Evolutionary conservation across 2,329 filamentous ascomycete species (phyloP).

Genomic region (Epichloe festucae): DNA sequence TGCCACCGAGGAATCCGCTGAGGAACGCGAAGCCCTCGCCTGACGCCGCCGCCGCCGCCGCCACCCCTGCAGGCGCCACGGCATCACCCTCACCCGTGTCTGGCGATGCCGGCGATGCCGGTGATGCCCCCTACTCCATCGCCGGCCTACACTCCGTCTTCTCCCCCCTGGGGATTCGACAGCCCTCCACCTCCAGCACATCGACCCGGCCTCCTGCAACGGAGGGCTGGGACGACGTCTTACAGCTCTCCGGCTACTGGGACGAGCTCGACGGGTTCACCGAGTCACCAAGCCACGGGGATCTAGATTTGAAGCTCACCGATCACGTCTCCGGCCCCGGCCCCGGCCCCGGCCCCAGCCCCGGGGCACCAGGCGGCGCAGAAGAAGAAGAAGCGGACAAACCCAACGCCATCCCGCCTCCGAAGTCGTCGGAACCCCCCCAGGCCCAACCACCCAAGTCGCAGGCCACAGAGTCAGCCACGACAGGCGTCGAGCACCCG

Average conservation of each 20-base stretch:
- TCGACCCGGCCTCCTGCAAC: not conserved
- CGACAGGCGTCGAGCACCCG: not conserved
- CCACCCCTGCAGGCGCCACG: not conserved
- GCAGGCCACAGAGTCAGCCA: not conserved
- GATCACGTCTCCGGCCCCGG: too few species aligned
- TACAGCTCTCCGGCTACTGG: not conserved
- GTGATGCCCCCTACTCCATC: not conserved
- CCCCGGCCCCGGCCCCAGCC: too few species aligned
- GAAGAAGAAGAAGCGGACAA: not conserved
- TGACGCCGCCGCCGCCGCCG: not conserved
- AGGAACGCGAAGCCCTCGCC: not conserved
- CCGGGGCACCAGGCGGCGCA: not conserved
- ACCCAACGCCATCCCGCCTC: not conserved
- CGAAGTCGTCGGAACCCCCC: not conserved
- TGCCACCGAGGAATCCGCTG: not conserved
- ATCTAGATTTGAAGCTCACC: too few species aligned
- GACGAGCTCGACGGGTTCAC: slow-evolving; percentile 1
- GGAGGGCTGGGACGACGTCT: not conserved
- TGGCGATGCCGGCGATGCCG: not conserved
- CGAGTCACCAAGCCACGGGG: not conserved
- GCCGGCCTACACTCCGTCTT: not conserved
- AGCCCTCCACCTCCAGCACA: not conserved
- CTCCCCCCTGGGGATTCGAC: not conserved
- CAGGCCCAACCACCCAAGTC: not conserved
- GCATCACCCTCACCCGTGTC: not conserved